Percentiles rank a stretch among this genome's conserved stretches.
These are phyloP conservation scores for Aleurites moluccanus DNA, from an alignment of 441 rosid species.

Conservation along the genomic window DNA sequence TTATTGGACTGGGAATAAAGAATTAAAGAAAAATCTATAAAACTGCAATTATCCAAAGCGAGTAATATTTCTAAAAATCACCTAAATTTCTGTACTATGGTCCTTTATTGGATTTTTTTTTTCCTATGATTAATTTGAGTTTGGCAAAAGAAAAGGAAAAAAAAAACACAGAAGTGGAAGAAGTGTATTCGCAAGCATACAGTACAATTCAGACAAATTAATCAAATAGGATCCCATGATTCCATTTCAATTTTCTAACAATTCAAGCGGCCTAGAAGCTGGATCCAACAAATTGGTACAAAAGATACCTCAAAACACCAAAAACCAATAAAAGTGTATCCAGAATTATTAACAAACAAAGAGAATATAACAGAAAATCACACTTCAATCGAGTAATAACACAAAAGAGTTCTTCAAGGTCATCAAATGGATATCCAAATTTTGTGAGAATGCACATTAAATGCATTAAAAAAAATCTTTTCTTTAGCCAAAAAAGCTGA, in stretches of 20 bases:
- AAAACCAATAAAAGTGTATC: conserved; percentile 9
- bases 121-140: background rate
- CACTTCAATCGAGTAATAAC: background rate
- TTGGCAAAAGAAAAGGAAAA: background rate
- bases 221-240: conserved; percentile 18
- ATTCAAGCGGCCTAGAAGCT: conserved; percentile 9
- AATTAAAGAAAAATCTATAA: background rate
- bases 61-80: conserved; percentile 11
- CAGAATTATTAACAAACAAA: conserved; percentile 4
- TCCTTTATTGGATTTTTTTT: background rate
- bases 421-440: background rate
- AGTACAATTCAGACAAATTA: conserved; percentile 12
- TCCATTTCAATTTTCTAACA: conserved; percentile 15
- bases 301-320: conserved; percentile 3
- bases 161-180: background rate
- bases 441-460: background rate
- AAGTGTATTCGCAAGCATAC: background rate
- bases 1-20: background rate
- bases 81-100: background rate
- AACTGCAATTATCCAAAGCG: background rate
- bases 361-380: background rate
- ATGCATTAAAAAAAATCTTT: background rate
- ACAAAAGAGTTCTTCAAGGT: background rate
- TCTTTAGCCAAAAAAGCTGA: background rate
- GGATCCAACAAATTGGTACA: conserved; percentile 13